Percentiles rank a stretch among this genome's conserved stretches.
Evolutionary conservation across 192 early-diverging fungal species (phyloP).

Genomic region (Coemansia furcata): DNA sequence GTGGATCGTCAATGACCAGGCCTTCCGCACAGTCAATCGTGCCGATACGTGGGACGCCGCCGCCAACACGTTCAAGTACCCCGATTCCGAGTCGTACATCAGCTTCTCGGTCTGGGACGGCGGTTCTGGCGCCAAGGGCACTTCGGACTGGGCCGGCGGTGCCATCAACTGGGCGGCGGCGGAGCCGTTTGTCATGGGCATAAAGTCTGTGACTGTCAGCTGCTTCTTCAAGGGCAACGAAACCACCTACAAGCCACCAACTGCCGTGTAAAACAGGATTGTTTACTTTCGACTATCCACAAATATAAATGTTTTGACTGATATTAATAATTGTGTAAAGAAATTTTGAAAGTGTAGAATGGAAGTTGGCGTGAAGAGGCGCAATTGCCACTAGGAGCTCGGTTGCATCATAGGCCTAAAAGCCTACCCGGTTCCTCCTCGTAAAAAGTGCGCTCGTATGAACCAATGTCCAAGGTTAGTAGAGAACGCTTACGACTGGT

Average conservation of each 20-base stretch:
- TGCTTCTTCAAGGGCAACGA: constrained; percentile 58
- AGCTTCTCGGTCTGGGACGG: constrained; percentile 68
- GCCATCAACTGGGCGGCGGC: constrained; percentile 55
- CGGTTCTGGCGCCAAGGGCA: constrained; percentile 55
- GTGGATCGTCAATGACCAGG: constrained; percentile 53
- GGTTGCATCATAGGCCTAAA: background rate
- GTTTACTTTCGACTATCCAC: too few species aligned
- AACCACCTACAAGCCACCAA: constrained; percentile 42
- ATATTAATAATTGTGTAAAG: background rate
- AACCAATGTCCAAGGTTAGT: background rate
- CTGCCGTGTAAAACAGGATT: background rate
- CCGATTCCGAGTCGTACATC: constrained; percentile 51
- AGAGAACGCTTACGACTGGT: constrained; percentile 12
- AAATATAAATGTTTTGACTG: background rate
- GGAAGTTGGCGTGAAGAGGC: background rate
- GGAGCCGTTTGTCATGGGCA: constrained; percentile 45
- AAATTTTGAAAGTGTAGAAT: constrained; percentile 1
- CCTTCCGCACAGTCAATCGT: constrained; percentile 51
- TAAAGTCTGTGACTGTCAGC: constrained; percentile 54
- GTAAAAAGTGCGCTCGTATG: background rate
- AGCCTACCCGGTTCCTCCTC: background rate
- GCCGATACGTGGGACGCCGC: constrained; percentile 48
- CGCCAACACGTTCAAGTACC: constrained; percentile 47
- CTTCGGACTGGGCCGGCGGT: constrained; percentile 62
- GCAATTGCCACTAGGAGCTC: background rate